A percentile compares a stretch with the other conserved stretches of the same genome.
phyloP scores from a whole-genome alignment of 495 filamentous ascomycete genomes.

The Penicillium canescens region DNA sequence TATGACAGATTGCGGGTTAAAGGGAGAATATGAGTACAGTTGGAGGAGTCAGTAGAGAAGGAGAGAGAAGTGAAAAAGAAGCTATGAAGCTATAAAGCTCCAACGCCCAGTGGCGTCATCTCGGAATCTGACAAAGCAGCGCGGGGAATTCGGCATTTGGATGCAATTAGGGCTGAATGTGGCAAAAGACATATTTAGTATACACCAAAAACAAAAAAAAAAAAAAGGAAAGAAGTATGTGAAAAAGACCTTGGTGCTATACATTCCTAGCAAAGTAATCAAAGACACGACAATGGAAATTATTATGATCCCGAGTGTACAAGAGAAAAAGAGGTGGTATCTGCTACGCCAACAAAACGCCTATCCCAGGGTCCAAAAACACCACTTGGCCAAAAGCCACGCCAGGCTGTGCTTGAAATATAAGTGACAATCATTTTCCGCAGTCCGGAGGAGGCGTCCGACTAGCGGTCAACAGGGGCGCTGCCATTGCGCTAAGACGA shows the following conservation, averaged over 20 bases:
- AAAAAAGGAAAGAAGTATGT: neutral
- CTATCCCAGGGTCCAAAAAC: constrained; percentile 18
- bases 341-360: constrained; percentile 32
- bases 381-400: constrained; percentile 13
- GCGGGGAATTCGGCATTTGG: constrained; percentile 3
- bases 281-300: constrained; percentile 10
- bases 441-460: constrained; percentile 15
- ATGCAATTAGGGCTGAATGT: neutral
- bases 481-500: constrained; percentile 42
- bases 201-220: neutral
- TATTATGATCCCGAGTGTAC: constrained; percentile 4
- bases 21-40: neutral
- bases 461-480: constrained; percentile 22
- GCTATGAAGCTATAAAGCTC: neutral
- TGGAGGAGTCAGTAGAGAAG: no score
- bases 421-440: constrained; percentile 11
- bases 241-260: neutral
- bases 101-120: constrained; percentile 16
- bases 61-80: neutral
- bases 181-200: no score
- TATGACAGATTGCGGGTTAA: constrained; percentile 4
- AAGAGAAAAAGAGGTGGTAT: constrained; percentile 35
- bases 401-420: constrained; percentile 16
- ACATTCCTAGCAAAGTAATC: neutral
- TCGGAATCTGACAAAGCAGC: constrained; percentile 15